phyloP scores from a whole-genome alignment of 495 filamentous ascomycete species.

The Articulospora tetracladia region DNA sequence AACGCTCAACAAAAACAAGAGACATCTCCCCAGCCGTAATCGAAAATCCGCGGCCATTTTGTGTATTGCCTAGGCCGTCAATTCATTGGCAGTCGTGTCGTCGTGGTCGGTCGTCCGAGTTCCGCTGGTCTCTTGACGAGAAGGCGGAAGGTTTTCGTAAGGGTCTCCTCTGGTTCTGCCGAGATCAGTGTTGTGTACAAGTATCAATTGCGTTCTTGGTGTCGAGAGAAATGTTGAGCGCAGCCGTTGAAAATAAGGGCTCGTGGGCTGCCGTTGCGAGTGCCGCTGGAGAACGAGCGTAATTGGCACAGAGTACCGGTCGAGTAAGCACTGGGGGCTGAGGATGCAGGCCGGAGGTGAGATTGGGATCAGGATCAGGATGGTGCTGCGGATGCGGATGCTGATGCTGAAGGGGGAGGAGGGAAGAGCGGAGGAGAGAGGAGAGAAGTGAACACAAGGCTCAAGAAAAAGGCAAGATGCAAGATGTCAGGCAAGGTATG shows the following conservation, averaged over 20 bases:
- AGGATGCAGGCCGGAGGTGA: not conserved
- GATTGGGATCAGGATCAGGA: not conserved
- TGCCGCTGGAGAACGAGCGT: constrained; percentile 48
- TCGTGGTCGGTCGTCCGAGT: too few species aligned
- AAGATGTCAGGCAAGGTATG: too few species aligned
- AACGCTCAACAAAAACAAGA: constrained; percentile 35
- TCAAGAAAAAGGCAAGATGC: too few species aligned
- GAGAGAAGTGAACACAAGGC: too few species aligned
- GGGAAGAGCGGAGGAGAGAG: too few species aligned
- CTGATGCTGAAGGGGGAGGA: not conserved
- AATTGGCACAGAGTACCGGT: constrained; percentile 55
- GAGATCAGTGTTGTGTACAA: not conserved
- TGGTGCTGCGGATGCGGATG: too few species aligned
- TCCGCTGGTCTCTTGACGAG: not conserved
- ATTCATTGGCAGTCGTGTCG: constrained; percentile 3
- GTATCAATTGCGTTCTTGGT: too few species aligned
- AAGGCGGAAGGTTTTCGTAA: not conserved
- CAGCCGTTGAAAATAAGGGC: not conserved
- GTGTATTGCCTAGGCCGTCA: constrained; percentile 18
- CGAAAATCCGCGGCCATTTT: constrained; percentile 30
- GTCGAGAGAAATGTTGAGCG: not conserved
- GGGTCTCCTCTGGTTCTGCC: not conserved
- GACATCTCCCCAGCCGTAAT: constrained; percentile 29
- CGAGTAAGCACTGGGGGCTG: constrained; percentile 3
- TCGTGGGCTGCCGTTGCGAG: too few species aligned